These are phyloP conservation scores for Gloeopeniophorella convolvens DNA, from an alignment of 768 basidiomycete genomes.

Conservation along the genomic window DNA sequence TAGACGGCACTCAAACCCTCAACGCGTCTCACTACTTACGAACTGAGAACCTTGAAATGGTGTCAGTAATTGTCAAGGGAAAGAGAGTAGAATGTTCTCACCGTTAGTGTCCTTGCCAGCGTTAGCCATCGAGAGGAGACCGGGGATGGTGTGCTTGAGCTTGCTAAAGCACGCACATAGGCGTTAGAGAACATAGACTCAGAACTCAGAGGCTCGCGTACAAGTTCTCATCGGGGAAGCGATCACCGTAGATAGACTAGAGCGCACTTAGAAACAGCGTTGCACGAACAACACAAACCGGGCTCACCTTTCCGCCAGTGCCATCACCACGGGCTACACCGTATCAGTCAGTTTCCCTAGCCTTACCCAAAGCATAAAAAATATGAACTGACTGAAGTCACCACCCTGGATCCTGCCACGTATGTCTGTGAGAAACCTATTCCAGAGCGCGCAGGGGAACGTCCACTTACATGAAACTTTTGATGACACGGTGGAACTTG, in stretches of 20 bases:
- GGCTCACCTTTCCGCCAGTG: conserved; percentile 77
- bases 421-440: conserved; percentile 19
- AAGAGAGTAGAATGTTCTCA: conserved; percentile 27
- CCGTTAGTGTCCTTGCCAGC: conserved; percentile 91
- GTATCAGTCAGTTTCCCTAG: conserved; percentile 1
- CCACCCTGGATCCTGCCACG: conserved; percentile 85
- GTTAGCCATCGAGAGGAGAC: conserved; percentile 92
- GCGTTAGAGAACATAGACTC: background rate
- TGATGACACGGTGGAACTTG: conserved; percentile 94
- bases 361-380: conserved; percentile 16
- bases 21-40: conserved; percentile 37
- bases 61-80: conserved; percentile 11
- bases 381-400: conserved; percentile 76
- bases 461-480: conserved; percentile 76
- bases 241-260: conserved; percentile 85
- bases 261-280: background rate
- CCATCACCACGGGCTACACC: conserved; percentile 71
- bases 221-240: conserved; percentile 97
- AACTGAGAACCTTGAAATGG: conserved; percentile 70
- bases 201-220: conserved; percentile 31
- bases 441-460: background rate
- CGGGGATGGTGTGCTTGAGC: conserved; percentile 87
- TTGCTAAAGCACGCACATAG: conserved; percentile 50
- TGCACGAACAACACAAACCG: background rate
- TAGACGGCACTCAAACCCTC: background rate